Evolutionary conservation across 164 flowering plant genomes (phyloP), one percentile per base, ranked within the genome.

Genomic region (Vitis rotundifolia): DNA sequence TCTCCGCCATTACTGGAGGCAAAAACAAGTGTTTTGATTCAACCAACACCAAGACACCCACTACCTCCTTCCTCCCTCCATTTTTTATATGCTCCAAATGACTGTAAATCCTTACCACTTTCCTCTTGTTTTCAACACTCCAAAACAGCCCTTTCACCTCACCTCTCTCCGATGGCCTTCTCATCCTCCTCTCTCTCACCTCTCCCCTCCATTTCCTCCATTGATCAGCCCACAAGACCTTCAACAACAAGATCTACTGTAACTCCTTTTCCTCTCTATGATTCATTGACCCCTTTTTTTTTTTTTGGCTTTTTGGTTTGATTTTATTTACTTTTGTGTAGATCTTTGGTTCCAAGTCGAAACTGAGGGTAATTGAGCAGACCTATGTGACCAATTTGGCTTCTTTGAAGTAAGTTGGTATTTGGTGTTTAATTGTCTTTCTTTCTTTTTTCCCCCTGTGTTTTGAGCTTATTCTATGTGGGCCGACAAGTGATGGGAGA

Each of bases 341-440:
- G 90, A 76, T 87, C 81, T 75, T 65, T 79, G 77, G 76, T 47
- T 66, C 63, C 58, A 72, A 54, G 67, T 29, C 63, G 75, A 83
- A 78, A 64, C 54, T 65, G 48, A 59, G 70, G 16, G 76, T 70
- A 74, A 64, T 56, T 68, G 80, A 80, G 66, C 71, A 71, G 53
- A 70, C 76, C 83, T 83, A 76, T 65, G 67, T 79, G 37, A 78
- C 80, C 76, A 61, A 77, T 11, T 37, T 49, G 68, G 63, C 66
- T 71, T 71, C 66, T 56, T 64, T 50, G 66, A 80, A 78, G 90
- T 86, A 76, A 71, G 76, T 78, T 26, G 53, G 37, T 69, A 26
- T 55, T 51, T 9, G 11, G 37, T 62, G 37, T 19, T 48, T 60
- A 26, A 5, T 56, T 15, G 8, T 50, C 47, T 13, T 44, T 1